phyloP scores from a whole-genome alignment of 2,329 filamentous ascomycete genomes.

The Fusarium ramigenum region DNA sequence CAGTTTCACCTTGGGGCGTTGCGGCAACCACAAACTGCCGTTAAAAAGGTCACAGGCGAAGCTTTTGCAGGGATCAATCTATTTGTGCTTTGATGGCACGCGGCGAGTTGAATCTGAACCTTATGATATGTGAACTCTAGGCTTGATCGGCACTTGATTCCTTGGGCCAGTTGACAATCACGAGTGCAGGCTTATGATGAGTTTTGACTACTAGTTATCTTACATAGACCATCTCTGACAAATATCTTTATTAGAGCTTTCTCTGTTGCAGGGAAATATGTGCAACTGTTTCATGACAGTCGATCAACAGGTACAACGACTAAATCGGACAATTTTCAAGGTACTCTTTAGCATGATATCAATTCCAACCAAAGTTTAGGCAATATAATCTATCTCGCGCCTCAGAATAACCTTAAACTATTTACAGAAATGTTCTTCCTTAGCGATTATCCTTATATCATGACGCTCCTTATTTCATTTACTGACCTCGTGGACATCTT shows the following conservation, averaged over 20 bases:
- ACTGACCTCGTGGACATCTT: constrained; percentile 23
- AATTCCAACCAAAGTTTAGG: neutral
- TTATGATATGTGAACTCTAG: neutral
- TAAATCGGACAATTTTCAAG: neutral
- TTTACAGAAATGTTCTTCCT: too few species aligned
- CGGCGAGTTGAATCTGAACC: neutral
- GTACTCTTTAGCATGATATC: neutral
- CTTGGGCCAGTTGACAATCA: neutral
- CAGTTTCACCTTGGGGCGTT: constrained; percentile 19
- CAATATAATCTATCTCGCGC: neutral
- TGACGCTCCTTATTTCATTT: neutral
- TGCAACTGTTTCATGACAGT: constrained; percentile 5
- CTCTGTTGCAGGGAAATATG: neutral
- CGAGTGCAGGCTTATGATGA: neutral
- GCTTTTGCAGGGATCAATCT: constrained; percentile 13
- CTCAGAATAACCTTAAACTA: neutral
- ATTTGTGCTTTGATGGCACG: neutral
- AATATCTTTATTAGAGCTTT: neutral
- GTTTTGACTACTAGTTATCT: neutral
- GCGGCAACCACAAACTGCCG: constrained; percentile 36
- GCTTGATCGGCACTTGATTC: neutral
- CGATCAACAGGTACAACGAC: constrained; percentile 11
- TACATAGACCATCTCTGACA: neutral
- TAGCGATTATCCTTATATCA: neutral
- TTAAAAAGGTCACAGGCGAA: constrained; percentile 26